Evolutionary conservation across 306 rosid genomes (phyloP), one percentile per base, ranked within the genome.

Genomic region (Quercus wislizeni): DNA sequence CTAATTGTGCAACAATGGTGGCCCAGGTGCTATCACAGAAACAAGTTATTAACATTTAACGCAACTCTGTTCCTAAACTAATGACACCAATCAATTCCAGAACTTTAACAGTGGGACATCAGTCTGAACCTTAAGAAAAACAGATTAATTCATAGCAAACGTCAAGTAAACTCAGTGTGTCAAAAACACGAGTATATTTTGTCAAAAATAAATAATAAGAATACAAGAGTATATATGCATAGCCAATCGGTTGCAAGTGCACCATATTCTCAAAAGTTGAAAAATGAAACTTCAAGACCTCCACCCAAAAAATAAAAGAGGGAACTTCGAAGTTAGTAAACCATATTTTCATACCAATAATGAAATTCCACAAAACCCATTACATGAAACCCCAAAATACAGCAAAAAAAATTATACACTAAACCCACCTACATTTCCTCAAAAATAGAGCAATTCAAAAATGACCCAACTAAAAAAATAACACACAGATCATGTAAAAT

Each of bases 401-500:
- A 72, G 20, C 56, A 14, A 17, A 4, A 74, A 79, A 68, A 79
- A 74, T 5, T 71, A 75, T 65, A 21, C 41, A 72, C 18, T 33
- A 79, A 46, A 70, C 64, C 80, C 80, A 74, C 49, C 27, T 41
- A 38, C 57, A 73, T 70, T 67, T 57, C 8, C 5, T 14, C 68
- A 12, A 84, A 73, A 77, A 25, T 15, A 54, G 18, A 69, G 10
- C 69, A 82, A 73, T 33, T 70, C 15, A 71, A 28, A 28, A 72
- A 61, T 49, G 28, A 71, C 18, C 55, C 73, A 69, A 67, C 46
- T 28, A 21, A 57, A 73, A 31, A 54, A 82, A 68, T 5, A 33
- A 33, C 6, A 69, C 30, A 64, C 52, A 85, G 87, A 87, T 86
- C 83, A 83, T 68, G 73, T n/a, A 83, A 76, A 81, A 73, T 5